phyloP scores from a whole-genome alignment of 257 asterid genomes.

The Fraxinus quadrangulata region DNA sequence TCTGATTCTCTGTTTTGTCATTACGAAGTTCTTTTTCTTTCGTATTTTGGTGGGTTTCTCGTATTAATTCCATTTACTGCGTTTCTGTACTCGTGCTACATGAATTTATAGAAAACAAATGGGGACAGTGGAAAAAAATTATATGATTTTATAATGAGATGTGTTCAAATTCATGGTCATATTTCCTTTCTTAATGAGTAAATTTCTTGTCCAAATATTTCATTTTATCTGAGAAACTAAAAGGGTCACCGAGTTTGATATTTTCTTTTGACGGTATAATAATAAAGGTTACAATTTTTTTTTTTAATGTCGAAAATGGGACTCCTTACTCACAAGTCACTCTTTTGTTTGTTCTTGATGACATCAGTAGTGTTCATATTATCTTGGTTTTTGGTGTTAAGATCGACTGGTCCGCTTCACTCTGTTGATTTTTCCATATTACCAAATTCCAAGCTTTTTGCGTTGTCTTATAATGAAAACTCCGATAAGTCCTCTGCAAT shows the following conservation, averaged over 20 bases:
- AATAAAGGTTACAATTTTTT: neutral
- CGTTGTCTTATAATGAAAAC: slow-evolving; percentile 29
- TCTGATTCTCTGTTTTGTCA: neutral
- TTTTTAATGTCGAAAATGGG: slow-evolving; percentile 53
- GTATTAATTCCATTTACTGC: slow-evolving; percentile 4
- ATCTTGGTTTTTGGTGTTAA: slow-evolving; percentile 74
- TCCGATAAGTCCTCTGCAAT: slow-evolving; percentile 14
- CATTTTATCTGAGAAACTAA: slow-evolving; percentile 26
- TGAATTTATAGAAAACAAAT: slow-evolving; percentile 12
- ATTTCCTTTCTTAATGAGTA: neutral
- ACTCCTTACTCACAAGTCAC: slow-evolving; percentile 47
- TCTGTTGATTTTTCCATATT: slow-evolving; percentile 44
- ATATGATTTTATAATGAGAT: neutral
- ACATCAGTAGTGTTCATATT: slow-evolving; percentile 58
- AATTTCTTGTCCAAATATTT: slow-evolving; percentile 24
- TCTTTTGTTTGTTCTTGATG: slow-evolving; percentile 63
- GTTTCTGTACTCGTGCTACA: slow-evolving; percentile 14
- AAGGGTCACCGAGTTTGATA: slow-evolving; percentile 27
- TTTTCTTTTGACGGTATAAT: neutral
- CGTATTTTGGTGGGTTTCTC: slow-evolving; percentile 1
- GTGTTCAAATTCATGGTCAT: neutral
- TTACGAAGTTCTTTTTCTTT: neutral
- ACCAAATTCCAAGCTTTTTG: slow-evolving; percentile 50
- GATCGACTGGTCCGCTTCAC: slow-evolving; percentile 51
- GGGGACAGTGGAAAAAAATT: slow-evolving; percentile 4